These are phyloP conservation scores for Cryptosporidium ryanae DNA, from an alignment of 169 alveolate genomes.

Conservation along the genomic window DNA sequence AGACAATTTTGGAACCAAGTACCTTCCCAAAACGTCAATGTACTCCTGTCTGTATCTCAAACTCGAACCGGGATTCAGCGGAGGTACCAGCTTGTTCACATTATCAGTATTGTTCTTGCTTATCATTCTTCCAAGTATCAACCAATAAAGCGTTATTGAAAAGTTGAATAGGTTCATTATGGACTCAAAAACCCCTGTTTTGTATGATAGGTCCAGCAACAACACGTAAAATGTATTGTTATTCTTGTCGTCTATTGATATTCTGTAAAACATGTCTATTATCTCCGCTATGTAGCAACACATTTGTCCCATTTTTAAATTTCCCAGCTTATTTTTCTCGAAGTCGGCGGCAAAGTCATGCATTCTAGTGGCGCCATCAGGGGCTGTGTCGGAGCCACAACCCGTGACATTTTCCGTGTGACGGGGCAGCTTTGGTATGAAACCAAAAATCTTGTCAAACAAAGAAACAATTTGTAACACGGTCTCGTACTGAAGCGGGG, in stretches of 20 bases:
- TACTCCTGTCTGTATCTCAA: constrained; percentile 17
- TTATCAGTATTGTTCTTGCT: constrained; percentile 25
- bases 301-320: constrained; percentile 32
- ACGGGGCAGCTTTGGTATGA: constrained; percentile 40
- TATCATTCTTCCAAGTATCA: constrained; percentile 34
- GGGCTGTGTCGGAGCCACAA: neutral
- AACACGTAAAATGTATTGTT: constrained; percentile 62
- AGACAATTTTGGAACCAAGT: constrained; percentile 40
- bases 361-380: neutral
- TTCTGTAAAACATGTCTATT: constrained; percentile 57
- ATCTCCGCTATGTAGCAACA: constrained; percentile 60
- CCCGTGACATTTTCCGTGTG: neutral
- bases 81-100: constrained; percentile 37
- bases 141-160: constrained; percentile 56
- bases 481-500: constrained; percentile 65
- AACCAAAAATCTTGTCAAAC: constrained; percentile 13
- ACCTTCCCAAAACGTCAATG: neutral
- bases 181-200: constrained; percentile 27
- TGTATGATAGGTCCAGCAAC: constrained; percentile 37
- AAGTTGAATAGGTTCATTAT: constrained; percentile 41
- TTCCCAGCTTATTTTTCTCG: neutral
- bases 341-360: neutral
- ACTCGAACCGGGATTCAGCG: constrained; percentile 38
- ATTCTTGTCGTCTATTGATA: constrained; percentile 59
- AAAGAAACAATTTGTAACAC: constrained; percentile 41